phyloP scores from a whole-genome alignment of 768 basidiomycete genomes.

The Leccinum rimulosum region DNA sequence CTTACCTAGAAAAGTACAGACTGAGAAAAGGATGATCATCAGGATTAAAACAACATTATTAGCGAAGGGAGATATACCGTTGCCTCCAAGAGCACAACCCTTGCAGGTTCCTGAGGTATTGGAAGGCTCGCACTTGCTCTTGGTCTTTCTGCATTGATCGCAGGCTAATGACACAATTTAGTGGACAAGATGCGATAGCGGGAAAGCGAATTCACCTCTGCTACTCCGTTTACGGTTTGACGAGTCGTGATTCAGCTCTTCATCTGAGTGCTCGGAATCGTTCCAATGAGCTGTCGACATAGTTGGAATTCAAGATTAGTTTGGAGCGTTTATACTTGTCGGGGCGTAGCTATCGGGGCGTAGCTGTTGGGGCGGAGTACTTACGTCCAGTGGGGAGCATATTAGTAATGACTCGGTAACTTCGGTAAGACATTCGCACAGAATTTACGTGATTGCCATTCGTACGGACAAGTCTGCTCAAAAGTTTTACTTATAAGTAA shows the following conservation, averaged over 20 bases:
- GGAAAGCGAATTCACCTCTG: conserved; percentile 43
- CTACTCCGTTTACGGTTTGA: conserved; percentile 60
- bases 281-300: conserved; percentile 43
- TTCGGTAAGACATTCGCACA: conserved; percentile 19
- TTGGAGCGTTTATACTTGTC: conserved; percentile 1
- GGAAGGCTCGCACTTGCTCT: conserved; percentile 78
- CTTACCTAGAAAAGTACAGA: conserved; percentile 65
- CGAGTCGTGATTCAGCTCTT: conserved; percentile 45
- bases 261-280: conserved; percentile 61
- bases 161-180: conserved; percentile 52
- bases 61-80: conserved; percentile 37
- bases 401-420: conserved; percentile 11
- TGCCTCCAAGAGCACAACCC: conserved; percentile 58
- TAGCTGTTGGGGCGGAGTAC: too few species aligned
- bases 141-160: conserved; percentile 85
- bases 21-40: conserved; percentile 34
- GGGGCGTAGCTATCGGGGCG: neutral
- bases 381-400: too few species aligned
- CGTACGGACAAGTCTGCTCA: neutral
- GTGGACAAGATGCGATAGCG: conserved; percentile 3
- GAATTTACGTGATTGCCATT: neutral
- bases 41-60: conserved; percentile 2
- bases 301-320: conserved; percentile 4
- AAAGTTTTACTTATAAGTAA: neutral
- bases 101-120: conserved; percentile 52